Base-by-base conservation (phyloP, 2,329 filamentous ascomycete species). In the Phyllosticta citribraziliensis region DNA sequence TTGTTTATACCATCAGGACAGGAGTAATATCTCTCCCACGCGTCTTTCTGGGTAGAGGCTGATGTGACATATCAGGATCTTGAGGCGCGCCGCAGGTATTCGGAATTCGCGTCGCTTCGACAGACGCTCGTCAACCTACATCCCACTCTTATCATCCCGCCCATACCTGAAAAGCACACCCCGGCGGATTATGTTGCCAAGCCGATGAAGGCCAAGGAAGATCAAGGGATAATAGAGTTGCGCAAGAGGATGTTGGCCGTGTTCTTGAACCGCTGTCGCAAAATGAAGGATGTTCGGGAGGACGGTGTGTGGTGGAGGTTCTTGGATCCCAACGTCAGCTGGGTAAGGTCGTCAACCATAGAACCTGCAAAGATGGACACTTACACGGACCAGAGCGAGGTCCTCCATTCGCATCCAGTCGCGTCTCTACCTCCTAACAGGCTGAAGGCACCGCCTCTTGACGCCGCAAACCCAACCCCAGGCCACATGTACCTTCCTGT, bases 171-270 rank as follows among this genome's bases (percentile, higher is more conserved):
- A 77, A 99, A 99, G 75, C 94, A 99, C 74, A 94, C 91, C 54
- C 96, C 99, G 88, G 93, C 93, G 64, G 94, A 99, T 74, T 99
- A 99, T 72, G 94, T 94, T 17, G 92, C 95, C 27, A 97, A 96
- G 69, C 94, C 95, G 1, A 99, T 94, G 47, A 97, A 93, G 69
- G 95, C 95, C 19, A 99, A 97, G 74, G 93, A 99, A 74, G 95
- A 99, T 72, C 88, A 91, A 62, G 89, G 93, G 63, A 99, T 97
- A 54, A 99, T 99, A 65, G 94, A 99, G 71, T 79, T 97, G 66
- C 85, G 94, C 63, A 97, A 97, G 79, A 89, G 94, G 68, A 99
- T 99, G 94, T 75, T 99, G 59, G 88, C 89, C 4, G 94, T 97
- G 0, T 99, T 99, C 68, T 74, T 99, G 56, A 99, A 99, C 70